Evolutionary conservation across 1,284 basidiomycete species (phyloP), one percentile per base, ranked within the genome.

Genomic region (Trichosporon coremiiforme): DNA sequence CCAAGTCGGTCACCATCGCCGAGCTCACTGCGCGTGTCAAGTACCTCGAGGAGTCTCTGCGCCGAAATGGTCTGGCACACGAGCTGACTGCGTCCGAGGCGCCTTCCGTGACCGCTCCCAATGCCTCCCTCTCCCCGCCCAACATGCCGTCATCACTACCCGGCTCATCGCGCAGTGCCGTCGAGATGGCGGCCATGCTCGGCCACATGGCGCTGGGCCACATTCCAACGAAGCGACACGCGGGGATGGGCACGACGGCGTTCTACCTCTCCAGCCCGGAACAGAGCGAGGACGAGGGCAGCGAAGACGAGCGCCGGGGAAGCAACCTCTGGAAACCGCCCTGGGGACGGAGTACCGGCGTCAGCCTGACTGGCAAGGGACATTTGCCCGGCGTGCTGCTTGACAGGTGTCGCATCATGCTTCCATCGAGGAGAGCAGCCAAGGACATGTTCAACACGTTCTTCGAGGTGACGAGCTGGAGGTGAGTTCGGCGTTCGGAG

Each of bases 141-240:
- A 45, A 22, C 13, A 57, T 38, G n/a, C 25, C 36, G 25, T 35
- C 50, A 22, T 20, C 50, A 22, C 50, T 53, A 29, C 29, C 57
- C 15, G 57, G 31, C 9, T 62, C 57, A 6, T 62, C 57, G 31
- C 29, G 66, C 36, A 65, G 55, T 10, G 68, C 68, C 1, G 53
- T 69, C 62, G 72, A 71, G 47, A 73, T 73, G 72, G 68, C 72
- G 8, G 72, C 72, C 10, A 73, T 69, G 70, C 70, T 73, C 20
- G 70, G 66, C 15, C 64, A 65, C 55, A 62, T 73, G 29, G 68
- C 72, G 10, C 70, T 73, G 29, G 72, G 72, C 6, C 65, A 71
- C 29, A 53, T 63, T 1, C 64, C 65, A 13, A 64, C 66, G n/a
- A 73, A 73, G 41, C 66, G 68, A 9, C 69, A 71, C 50, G 64